phyloP scores from a whole-genome alignment of 2,329 filamentous ascomycete genomes.

The Trichoderma endophyticum region DNA sequence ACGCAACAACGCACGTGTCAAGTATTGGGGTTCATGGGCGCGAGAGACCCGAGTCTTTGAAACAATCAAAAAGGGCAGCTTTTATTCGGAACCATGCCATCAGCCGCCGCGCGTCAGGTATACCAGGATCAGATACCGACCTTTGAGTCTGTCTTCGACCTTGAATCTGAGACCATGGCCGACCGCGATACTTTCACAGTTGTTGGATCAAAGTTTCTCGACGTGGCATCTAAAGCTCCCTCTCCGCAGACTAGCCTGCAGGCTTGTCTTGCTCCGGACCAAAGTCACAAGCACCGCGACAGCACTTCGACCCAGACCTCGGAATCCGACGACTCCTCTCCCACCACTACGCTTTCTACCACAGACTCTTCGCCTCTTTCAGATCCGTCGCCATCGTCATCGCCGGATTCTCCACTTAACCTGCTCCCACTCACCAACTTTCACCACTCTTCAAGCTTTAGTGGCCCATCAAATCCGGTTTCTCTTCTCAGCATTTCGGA shows the following conservation, averaged over 20 bases:
- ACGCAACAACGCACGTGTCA: neutral
- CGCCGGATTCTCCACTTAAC: slow-evolving; percentile 82
- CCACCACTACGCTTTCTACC: slow-evolving; percentile 89
- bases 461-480: slow-evolving; percentile 40
- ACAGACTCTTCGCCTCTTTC: slow-evolving; percentile 88
- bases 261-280: slow-evolving; percentile 42
- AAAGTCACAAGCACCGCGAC: slow-evolving; percentile 67
- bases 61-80: neutral
- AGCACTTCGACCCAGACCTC: slow-evolving; percentile 76
- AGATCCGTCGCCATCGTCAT: slow-evolving; percentile 87
- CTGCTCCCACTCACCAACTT: slow-evolving; percentile 69
- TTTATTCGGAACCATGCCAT: slow-evolving; percentile 51
- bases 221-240: slow-evolving; percentile 42
- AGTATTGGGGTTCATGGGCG: neutral
- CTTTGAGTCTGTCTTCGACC: slow-evolving; percentile 72
- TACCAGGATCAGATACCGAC: slow-evolving; percentile 71
- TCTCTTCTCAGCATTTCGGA: slow-evolving; percentile 43
- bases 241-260: slow-evolving; percentile 37
- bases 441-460: slow-evolving; percentile 58
- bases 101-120: slow-evolving; percentile 57
- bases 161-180: slow-evolving; percentile 55
- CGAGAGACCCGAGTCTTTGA: neutral
- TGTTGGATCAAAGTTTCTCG: slow-evolving; percentile 52
- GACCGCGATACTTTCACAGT: slow-evolving; percentile 53
- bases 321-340: slow-evolving; percentile 89